phyloP scores from a whole-genome alignment of 2,329 filamentous ascomycete genomes.

The Coniochaeta sp. region DNA sequence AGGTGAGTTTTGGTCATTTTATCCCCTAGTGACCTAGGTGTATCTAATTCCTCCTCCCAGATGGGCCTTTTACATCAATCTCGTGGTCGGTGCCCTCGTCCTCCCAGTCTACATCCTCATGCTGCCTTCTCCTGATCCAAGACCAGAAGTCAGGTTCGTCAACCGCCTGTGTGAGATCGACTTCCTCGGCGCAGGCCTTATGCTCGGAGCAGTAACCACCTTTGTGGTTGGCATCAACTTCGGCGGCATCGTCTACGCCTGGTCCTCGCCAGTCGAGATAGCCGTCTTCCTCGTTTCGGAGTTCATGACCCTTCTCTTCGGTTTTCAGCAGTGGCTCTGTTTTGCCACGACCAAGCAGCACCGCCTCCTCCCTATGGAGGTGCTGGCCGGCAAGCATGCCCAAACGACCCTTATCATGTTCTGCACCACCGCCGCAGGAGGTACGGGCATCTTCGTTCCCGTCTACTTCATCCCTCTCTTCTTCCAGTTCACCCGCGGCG shows the following conservation, averaged over 20 bases:
- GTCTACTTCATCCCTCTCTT: constrained; percentile 2
- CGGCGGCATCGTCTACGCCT: constrained; percentile 40
- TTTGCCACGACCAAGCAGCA: constrained; percentile 30
- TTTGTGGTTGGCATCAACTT: constrained; percentile 43
- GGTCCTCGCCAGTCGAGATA: constrained; percentile 35
- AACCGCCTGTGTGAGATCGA: constrained; percentile 28
- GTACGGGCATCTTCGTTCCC: not conserved
- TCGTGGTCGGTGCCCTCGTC: constrained; percentile 34
- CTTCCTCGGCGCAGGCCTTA: constrained; percentile 33
- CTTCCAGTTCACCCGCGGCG: constrained; percentile 3
- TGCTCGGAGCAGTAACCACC: constrained; percentile 27
- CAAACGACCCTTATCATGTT: not conserved
- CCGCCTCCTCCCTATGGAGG: constrained; percentile 37
- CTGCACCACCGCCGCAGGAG: not conserved
- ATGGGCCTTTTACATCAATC: constrained; percentile 49
- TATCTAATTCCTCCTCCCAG: not conserved
- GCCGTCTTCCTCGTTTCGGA: constrained; percentile 28
- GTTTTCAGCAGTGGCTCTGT: constrained; percentile 33
- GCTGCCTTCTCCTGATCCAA: constrained; percentile 17
- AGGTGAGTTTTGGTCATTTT: constrained; percentile 10
- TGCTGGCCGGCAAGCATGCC: not conserved
- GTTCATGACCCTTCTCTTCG: constrained; percentile 25
- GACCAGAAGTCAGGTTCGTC: constrained; percentile 7
- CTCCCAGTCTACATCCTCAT: constrained; percentile 19
- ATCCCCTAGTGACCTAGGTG: too few relatives aligned